Evolutionary conservation across 306 rosid species (phyloP).

Genomic region (Gleditsia sinensis): DNA sequence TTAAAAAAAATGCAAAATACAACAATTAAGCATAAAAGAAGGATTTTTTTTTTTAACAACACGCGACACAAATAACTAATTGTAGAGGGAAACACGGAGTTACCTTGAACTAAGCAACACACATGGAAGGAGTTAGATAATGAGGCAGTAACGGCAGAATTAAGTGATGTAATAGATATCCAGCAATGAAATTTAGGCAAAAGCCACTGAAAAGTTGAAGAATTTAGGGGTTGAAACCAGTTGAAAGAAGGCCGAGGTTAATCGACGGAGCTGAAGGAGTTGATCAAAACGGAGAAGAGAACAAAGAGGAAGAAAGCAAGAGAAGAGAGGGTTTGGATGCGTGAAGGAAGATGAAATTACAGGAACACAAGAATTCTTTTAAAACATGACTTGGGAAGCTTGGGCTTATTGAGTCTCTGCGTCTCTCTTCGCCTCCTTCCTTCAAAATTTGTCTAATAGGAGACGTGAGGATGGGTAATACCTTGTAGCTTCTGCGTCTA

Average conservation of each 20-base stretch:
- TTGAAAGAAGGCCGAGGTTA: not conserved
- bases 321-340: conserved; percentile 42
- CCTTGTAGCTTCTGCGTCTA: not conserved
- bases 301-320: not conserved
- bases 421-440: conserved; percentile 5
- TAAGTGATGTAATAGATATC: conserved; percentile 9
- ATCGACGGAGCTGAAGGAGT: not conserved
- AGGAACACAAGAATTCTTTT: not conserved
- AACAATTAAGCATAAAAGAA: not conserved
- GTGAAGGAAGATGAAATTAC: conserved; percentile 48
- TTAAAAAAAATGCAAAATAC: conserved; percentile 5
- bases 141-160: conserved; percentile 22
- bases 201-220: conserved; percentile 16
- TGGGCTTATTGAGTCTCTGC: not conserved
- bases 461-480: conserved; percentile 39
- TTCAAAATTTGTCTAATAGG: conserved; percentile 1
- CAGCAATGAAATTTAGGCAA: conserved; percentile 23
- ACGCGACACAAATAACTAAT: not conserved
- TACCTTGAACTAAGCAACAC: conserved; percentile 50
- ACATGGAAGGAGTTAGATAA: conserved; percentile 13
- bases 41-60: not conserved
- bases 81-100: conserved; percentile 2
- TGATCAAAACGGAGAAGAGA: conserved; percentile 35
- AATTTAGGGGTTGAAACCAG: conserved; percentile 23
- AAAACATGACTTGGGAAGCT: not conserved